phyloP scores from a whole-genome alignment of 129 eudicot species.

The Chrysanthemum makinoi region DNA sequence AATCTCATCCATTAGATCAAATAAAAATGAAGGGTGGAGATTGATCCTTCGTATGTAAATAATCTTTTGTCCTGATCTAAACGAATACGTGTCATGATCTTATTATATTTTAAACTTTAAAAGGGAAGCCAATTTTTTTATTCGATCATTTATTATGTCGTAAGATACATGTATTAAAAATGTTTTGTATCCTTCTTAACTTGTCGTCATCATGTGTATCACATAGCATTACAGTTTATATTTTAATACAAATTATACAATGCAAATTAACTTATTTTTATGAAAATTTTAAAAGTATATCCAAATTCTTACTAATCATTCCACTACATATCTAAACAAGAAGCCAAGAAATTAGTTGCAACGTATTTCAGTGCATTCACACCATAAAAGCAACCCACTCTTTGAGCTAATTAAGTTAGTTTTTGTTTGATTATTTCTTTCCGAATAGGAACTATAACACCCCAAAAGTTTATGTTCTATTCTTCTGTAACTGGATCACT shows the following conservation, averaged over 20 bases:
- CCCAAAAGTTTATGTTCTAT: not conserved
- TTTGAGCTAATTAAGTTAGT: not conserved
- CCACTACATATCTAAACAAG: slow-evolving; percentile 23
- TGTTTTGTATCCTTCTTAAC: not conserved
- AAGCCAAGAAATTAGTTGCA: slow-evolving; percentile 16
- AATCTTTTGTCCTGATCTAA: too few relatives aligned
- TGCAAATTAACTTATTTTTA: not conserved
- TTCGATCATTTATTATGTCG: too few relatives aligned
- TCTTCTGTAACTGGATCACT: not conserved
- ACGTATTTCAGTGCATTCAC: slow-evolving; percentile 17
- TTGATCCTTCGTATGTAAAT: too few relatives aligned
- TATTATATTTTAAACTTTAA: too few relatives aligned
- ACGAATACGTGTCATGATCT: too few relatives aligned
- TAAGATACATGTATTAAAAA: too few relatives aligned
- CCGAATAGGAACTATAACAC: not conserved
- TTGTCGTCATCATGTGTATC: slow-evolving; percentile 19
- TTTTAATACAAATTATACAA: not conserved
- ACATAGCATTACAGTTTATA: slow-evolving; percentile 15
- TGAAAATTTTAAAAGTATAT: not conserved
- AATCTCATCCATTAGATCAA: too few relatives aligned
- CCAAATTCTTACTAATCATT: slow-evolving; percentile 27
- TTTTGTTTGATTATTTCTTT: not conserved
- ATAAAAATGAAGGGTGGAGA: too few relatives aligned
- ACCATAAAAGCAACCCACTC: slow-evolving; percentile 19
- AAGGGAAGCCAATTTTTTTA: too few relatives aligned